Base-by-base conservation (phyloP, 352 stramenopile species). In the Phytopythium ostracodes region DNA sequence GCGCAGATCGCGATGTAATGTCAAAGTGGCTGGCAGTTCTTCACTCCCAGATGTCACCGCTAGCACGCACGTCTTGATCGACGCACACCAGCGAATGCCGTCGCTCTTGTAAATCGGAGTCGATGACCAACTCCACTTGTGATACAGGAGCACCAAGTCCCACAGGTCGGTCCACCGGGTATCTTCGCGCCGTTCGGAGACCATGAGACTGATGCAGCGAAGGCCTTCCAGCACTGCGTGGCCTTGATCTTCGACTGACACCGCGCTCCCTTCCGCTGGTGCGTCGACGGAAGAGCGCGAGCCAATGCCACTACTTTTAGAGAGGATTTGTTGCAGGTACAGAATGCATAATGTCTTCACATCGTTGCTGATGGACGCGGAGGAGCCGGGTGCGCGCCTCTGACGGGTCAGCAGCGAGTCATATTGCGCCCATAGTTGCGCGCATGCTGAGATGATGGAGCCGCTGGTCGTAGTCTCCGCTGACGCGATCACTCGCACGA, bases 51-150 rank as follows among this genome's bases (percentile, higher is more conserved):
- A 40, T 12, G 35, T n/a, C n/a, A n/a, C 35, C 12, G 35, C 35
- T 40, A 40, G 35, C 40, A 57, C 31, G 25, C 36, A 57, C 14
- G 24, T 2, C 33, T 57, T 43, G 33, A 57, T 57, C 20, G 51
- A 40, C 20, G n/a, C 8, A n/a, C 17, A 50, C 43, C 43, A 50
- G 17, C n/a, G 17, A n/a, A 50, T 9, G 17, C 43, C 43, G 35
- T 40, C 35, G 35, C 35, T 40, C 12, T 40, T 12, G 35, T n/a
- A n/a, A n/a, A n/a, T n/a, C n/a, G n/a, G n/a, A 40, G 35, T 40
- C 35, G 7, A 40, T 40, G 35, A 40, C 35, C 35, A 25, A n/a
- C 43, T 25, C 43, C 20, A 15, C 5, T 50, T n/a, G n/a, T 50
- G 17, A n/a, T 9, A 50, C 7, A 50, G 43, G 6, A 50, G n/a